Conservation (phyloP, 2,329 filamentous ascomycete genomes). For the Arthrobotrys sphaeroides region DNA sequence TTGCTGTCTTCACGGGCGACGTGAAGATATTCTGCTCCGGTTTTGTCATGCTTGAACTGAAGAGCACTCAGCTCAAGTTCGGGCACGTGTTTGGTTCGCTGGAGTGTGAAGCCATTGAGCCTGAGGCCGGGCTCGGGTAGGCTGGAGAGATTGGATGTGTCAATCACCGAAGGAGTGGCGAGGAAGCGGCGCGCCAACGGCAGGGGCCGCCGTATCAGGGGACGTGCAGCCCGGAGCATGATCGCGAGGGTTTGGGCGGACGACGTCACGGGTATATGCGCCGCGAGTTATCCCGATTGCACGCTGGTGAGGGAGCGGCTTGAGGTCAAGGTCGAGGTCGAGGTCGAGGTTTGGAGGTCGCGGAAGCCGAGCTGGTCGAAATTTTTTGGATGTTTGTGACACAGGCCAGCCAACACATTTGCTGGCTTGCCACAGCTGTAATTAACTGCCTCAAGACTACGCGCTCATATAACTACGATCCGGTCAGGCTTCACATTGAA, state of each 20-base stretch:
- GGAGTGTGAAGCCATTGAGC: constrained; percentile 90
- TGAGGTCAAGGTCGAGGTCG: background rate
- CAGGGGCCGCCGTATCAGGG: constrained; percentile 54
- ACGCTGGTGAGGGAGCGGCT: background rate
- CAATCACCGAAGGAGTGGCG: constrained; percentile 62
- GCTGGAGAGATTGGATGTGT: constrained; percentile 78
- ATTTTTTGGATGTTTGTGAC: background rate
- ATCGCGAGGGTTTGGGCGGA: background rate
- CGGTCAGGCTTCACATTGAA: too few relatives aligned
- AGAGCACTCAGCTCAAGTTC: constrained; percentile 92
- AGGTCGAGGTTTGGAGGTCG: background rate
- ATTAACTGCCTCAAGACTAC: too few relatives aligned
- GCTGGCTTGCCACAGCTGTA: too few relatives aligned
- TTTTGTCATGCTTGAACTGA: constrained; percentile 91
- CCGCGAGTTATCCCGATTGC: background rate
- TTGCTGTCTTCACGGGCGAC: constrained; percentile 95
- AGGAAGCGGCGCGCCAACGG: constrained; percentile 59
- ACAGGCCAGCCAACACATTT: constrained; percentile 1
- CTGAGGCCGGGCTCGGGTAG: constrained; percentile 83
- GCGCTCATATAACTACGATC: too few relatives aligned
- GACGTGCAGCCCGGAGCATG: constrained; percentile 43
- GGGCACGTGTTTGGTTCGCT: constrained; percentile 88
- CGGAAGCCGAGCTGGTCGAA: too few relatives aligned
- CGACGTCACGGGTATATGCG: background rate
- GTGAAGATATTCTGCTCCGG: constrained; percentile 93